These are phyloP conservation scores for Saururus chinensis DNA, from an alignment of 164 flowering plant genomes.

Conservation along the genomic window DNA sequence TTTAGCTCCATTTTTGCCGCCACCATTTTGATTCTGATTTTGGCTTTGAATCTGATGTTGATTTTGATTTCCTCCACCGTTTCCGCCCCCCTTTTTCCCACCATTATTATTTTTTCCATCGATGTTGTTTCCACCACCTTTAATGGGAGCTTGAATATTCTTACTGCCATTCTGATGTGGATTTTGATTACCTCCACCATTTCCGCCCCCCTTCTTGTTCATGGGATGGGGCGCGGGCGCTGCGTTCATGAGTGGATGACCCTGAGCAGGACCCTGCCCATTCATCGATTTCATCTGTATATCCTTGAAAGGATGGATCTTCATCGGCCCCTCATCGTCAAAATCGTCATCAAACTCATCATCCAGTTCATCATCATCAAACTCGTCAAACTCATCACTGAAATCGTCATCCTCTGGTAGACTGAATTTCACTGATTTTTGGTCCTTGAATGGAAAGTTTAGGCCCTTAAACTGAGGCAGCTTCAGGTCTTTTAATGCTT, in stretches of 20 bases:
- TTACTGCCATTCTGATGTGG: conserved; percentile 6
- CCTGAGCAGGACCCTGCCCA: conserved; percentile 3
- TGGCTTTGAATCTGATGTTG: conserved; percentile 18
- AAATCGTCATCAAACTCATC: conserved; percentile 33
- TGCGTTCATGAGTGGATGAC: conserved; percentile 6
- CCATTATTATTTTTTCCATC: conserved; percentile 21
- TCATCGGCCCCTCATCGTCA: conserved; percentile 21
- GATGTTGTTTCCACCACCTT: conserved; percentile 12
- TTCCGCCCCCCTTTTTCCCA: conserved; percentile 43
- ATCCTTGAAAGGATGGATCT: neutral
- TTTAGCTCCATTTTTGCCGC: conserved; percentile 34
- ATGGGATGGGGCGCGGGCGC: conserved; percentile 1
- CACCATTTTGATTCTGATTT: conserved; percentile 5
- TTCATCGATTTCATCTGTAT: conserved; percentile 18
- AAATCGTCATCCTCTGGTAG: conserved; percentile 41
- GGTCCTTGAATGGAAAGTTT: conserved; percentile 41
- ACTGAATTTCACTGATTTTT: conserved; percentile 48
- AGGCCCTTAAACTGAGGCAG: neutral
- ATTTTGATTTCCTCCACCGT: conserved; percentile 9
- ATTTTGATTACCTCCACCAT: neutral
- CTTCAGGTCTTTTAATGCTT: conserved; percentile 37
- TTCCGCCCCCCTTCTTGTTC: conserved; percentile 23
- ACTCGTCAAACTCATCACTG: conserved; percentile 34
- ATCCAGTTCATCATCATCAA: conserved; percentile 31
- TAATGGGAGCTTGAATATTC: conserved; percentile 10